These are phyloP conservation scores for Sungouiella thailandica DNA, from an alignment of 805 yeast genomes.

Conservation along the genomic window DNA sequence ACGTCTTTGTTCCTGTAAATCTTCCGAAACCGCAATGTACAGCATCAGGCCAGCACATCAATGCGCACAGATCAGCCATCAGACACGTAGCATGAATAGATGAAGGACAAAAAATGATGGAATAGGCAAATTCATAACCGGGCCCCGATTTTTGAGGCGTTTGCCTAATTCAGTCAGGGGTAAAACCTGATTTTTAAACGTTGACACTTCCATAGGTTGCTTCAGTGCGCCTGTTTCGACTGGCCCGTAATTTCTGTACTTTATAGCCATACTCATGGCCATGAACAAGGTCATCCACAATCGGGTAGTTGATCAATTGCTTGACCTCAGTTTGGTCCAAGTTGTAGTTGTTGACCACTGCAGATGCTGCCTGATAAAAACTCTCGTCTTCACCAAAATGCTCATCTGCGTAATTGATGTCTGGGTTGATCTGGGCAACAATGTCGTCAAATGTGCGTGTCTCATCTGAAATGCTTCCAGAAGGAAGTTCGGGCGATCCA, in stretches of 20 bases:
- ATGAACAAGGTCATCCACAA: slow-evolving; percentile 36
- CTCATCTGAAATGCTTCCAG: slow-evolving; percentile 1
- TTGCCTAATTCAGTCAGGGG: too few species aligned
- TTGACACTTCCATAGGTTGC: too few species aligned
- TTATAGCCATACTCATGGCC: slow-evolving; percentile 40
- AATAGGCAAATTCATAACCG: too few species aligned
- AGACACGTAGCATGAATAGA: too few species aligned
- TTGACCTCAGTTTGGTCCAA: slow-evolving; percentile 30
- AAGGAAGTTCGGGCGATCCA: slow-evolving; percentile 8
- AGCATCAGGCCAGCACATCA: too few species aligned
- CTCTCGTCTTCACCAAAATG: slow-evolving; percentile 35
- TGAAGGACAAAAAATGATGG: too few species aligned
- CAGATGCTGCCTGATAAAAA: slow-evolving; percentile 26
- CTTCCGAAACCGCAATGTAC: too few species aligned
- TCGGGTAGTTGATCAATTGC: slow-evolving; percentile 36
- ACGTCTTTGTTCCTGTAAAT: too few species aligned
- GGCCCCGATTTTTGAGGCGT: too few species aligned
- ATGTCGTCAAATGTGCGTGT: slow-evolving; percentile 17
- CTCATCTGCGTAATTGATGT: slow-evolving; percentile 29
- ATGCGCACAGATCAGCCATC: too few species aligned
- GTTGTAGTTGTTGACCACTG: slow-evolving; percentile 17
- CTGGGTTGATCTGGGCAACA: slow-evolving; percentile 13
- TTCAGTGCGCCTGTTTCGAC: slow-evolving; percentile 15
- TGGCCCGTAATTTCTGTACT: slow-evolving; percentile 32
- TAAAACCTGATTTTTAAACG: too few species aligned